A percentile compares a stretch with the other conserved stretches of the same genome.
These are phyloP conservation scores for Exophiala sideris DNA, from an alignment of 2,329 filamentous ascomycete genomes.

Conservation along the genomic window DNA sequence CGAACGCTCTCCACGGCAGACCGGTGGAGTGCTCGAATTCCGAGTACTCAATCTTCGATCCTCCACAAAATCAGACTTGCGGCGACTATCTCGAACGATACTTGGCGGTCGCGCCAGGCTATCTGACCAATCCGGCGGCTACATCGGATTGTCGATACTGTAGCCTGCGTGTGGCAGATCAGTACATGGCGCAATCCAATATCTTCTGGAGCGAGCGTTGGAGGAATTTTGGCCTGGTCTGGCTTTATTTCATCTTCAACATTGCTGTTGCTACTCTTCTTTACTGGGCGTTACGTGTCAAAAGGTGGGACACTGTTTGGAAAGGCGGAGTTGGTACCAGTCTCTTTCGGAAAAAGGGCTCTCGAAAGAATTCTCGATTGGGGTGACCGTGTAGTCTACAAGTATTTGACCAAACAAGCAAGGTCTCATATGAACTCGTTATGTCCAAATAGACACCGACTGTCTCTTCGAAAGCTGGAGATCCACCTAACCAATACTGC, in stretches of 20 bases:
- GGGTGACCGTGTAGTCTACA: too few relatives aligned
- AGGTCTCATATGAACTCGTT: too few relatives aligned
- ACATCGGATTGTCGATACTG: conserved; percentile 58
- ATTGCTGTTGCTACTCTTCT: conserved; percentile 52
- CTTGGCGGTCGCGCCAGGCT: conserved; percentile 35
- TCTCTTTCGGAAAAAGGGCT: too few relatives aligned
- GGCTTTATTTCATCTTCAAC: conserved; percentile 59
- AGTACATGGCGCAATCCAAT: conserved; percentile 42
- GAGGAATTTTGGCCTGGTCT: conserved; percentile 66
- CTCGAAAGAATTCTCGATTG: too few relatives aligned
- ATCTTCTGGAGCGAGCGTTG: conserved; percentile 58
- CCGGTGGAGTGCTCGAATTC: conserved; percentile 62
- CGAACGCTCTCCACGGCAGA: conserved; percentile 43
- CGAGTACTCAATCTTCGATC: conserved; percentile 52
- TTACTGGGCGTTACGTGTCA: conserved; percentile 48
- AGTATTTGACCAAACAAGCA: too few relatives aligned
- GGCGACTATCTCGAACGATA: conserved; percentile 55
- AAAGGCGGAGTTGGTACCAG: too few relatives aligned
- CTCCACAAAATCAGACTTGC: conserved; percentile 54
- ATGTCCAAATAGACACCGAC: too few relatives aligned
- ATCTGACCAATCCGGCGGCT: conserved; percentile 59
- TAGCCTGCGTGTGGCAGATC: conserved; percentile 36
- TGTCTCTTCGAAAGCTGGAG: too few relatives aligned
- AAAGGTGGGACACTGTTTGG: conserved; percentile 4
- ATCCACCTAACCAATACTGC: too few relatives aligned